Conservation (phyloP, 129 eudicot species). For the Lactuca saligna region DNA sequence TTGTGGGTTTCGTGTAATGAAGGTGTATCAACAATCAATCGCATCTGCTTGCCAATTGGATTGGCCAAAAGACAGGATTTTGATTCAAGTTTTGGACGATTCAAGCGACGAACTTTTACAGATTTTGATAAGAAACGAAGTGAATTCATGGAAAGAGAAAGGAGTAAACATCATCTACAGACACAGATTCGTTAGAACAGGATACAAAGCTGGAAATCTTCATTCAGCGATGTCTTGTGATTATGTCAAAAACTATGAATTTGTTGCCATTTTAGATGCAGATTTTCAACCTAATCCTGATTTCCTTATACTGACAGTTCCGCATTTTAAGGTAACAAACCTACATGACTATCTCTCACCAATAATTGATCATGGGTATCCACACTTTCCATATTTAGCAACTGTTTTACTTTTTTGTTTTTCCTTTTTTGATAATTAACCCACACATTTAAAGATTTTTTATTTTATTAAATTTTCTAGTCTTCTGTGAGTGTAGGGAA, state of each 20-base stretch:
- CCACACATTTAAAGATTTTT: slow-evolving; percentile 14
- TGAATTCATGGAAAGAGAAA: slow-evolving; percentile 60
- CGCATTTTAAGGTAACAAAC: slow-evolving; percentile 78
- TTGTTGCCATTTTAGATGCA: slow-evolving; percentile 90
- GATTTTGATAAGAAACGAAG: slow-evolving; percentile 64
- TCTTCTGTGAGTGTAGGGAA: background rate
- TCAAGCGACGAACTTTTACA: slow-evolving; percentile 74
- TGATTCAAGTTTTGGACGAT: slow-evolving; percentile 80
- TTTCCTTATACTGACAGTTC: slow-evolving; percentile 69
- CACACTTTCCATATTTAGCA: slow-evolving; percentile 25
- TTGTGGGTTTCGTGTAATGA: slow-evolving; percentile 24
- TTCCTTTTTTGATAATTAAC: slow-evolving; percentile 21
- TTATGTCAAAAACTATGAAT: slow-evolving; percentile 83
- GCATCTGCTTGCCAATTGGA: slow-evolving; percentile 78
- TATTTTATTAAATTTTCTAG: slow-evolving; percentile 5
- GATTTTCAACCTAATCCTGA: slow-evolving; percentile 88
- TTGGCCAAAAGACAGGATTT: slow-evolving; percentile 82
- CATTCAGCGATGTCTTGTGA: slow-evolving; percentile 95
- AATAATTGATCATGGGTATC: slow-evolving; percentile 28
- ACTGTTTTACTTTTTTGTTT: slow-evolving; percentile 17
- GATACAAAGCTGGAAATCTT: slow-evolving; percentile 89
- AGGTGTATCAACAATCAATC: slow-evolving; percentile 83
- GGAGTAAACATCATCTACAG: slow-evolving; percentile 78
- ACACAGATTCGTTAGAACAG: slow-evolving; percentile 78
- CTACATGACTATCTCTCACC: slow-evolving; percentile 15